These are phyloP conservation scores for Calonectria crousiana DNA, from an alignment of 2,329 filamentous ascomycete genomes.

Conservation along the genomic window DNA sequence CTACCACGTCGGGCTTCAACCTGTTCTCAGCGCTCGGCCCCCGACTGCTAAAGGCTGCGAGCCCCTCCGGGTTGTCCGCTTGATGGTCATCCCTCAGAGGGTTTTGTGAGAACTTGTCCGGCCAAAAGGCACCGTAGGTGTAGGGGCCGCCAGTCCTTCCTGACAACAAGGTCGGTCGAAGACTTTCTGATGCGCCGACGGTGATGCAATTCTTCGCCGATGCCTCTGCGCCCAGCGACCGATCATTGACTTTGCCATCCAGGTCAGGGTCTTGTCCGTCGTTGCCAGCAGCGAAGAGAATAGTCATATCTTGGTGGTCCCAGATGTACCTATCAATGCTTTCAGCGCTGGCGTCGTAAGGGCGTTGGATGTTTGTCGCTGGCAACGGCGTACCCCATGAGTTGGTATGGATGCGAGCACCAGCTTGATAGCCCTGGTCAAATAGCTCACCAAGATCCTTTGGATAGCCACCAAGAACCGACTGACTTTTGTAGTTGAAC, in stretches of 20 bases:
- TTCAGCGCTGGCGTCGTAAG: not conserved
- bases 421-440: not conserved
- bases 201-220: slow-evolving; percentile 10
- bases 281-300: slow-evolving; percentile 19
- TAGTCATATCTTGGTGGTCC: not conserved
- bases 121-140: not conserved
- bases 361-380: not conserved
- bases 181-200: slow-evolving; percentile 11
- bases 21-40: slow-evolving; percentile 4
- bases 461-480: slow-evolving; percentile 1
- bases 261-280: slow-evolving; percentile 3
- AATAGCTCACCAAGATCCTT: not conserved
- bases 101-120: not conserved
- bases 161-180: not conserved
- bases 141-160: not conserved
- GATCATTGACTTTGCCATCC: not conserved
- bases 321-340: slow-evolving; percentile 4
- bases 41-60: slow-evolving; percentile 16
- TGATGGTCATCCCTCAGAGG: not conserved
- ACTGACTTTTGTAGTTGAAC: not conserved
- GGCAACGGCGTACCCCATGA: slow-evolving; percentile 10
- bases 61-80: slow-evolving; percentile 1
- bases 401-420: slow-evolving; percentile 18
- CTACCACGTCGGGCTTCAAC: slow-evolving; percentile 5
- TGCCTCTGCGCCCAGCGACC: not conserved